Evolutionary conservation across 1,284 basidiomycete species (phyloP), one percentile per base, ranked within the genome.

Genomic region (Volvariella surrecta): DNA sequence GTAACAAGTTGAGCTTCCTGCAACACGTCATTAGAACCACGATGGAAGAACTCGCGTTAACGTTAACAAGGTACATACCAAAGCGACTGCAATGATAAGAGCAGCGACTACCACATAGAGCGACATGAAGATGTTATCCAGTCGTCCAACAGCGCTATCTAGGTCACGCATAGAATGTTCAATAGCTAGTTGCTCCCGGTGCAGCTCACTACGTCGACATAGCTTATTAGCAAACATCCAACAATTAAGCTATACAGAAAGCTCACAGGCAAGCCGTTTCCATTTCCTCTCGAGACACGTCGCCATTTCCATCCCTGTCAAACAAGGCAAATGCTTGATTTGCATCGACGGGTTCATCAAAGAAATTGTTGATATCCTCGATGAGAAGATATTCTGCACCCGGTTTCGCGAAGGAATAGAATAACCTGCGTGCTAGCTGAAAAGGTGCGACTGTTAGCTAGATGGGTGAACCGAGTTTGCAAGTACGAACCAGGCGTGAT

Each of bases 141-240:
- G 60, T 39, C 87, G 72, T 18, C 85, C 81, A 21, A 93, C 89
- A 3, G 90, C 92, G 47, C 87, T 89, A 61, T 96, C 92, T 43
- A 95, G 69, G 60, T 95, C 91, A 32, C 82, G 76, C 89, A 97
- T 91, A 9, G 85, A 89, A 54, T 85, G 82, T 50, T 89, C 83
- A 43, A 96, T 76, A 4, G 85, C 82, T 32, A 92, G 63, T 49
- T 92, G 80, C 55, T 95, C 92, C 22, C 88, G 77, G 59, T 94
- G 90, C 46, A 90, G 75, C 43, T 89, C 82, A 59, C 79, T 82
- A 47, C 40, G 37, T 9, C 32, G 46, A 40, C 30, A 13, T 30
- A 34, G 16, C n/a, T n/a, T 35, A 37, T 15, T 40, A 42, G 18
- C 20, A 19, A 4, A 4, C 6, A 35, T 31, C 15, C 30, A 35